A percentile compares a stretch with the other conserved stretches of the same genome.
These are phyloP conservation scores for Boletus coccyginus DNA, from an alignment of 768 basidiomycete species.

Conservation along the genomic window DNA sequence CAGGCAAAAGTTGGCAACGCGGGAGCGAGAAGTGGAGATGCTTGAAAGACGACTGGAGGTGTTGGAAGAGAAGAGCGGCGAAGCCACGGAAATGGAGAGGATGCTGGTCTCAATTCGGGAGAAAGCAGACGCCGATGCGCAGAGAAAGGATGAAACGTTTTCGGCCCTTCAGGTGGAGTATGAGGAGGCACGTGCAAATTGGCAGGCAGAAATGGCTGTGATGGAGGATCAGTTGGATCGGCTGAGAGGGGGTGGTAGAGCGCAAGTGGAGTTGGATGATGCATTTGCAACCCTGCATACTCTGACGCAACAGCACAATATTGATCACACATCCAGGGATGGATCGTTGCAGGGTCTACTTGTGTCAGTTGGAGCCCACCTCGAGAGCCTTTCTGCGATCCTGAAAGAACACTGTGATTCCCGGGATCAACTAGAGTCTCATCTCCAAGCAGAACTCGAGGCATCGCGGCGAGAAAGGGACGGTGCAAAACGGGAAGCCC, in stretches of 20 bases:
- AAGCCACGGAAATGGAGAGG: conserved; percentile 40
- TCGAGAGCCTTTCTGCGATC: conserved; percentile 47
- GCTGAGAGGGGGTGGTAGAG: conserved; percentile 37
- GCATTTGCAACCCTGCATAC: conserved; percentile 45
- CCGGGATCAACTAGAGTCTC: conserved; percentile 48
- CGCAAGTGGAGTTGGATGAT: conserved; percentile 49
- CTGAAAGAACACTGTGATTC: conserved; percentile 41
- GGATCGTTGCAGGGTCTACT: conserved; percentile 48
- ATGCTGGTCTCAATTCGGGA: conserved; percentile 35
- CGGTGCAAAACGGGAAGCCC: conserved; percentile 41
- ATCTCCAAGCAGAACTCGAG: conserved; percentile 57
- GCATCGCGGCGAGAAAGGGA: conserved; percentile 52
- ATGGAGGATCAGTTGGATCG: conserved; percentile 53
- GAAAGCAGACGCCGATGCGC: conserved; percentile 37
- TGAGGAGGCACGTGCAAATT: conserved; percentile 45
- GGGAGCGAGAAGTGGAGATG: conserved; percentile 35
- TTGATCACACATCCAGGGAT: conserved; percentile 51
- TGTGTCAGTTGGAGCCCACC: conserved; percentile 47
- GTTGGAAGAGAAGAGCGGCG: conserved; percentile 41
- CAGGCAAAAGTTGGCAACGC: conserved; percentile 36
- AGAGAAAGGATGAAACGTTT: conserved; percentile 41
- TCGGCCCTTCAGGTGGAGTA: conserved; percentile 37
- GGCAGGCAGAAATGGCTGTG: conserved; percentile 48
- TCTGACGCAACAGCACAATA: conserved; percentile 55
- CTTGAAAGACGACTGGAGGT: conserved; percentile 44